Base-by-base conservation (phyloP, 2,329 filamentous ascomycete species). In the Aspergillus chevalieri region DNA sequence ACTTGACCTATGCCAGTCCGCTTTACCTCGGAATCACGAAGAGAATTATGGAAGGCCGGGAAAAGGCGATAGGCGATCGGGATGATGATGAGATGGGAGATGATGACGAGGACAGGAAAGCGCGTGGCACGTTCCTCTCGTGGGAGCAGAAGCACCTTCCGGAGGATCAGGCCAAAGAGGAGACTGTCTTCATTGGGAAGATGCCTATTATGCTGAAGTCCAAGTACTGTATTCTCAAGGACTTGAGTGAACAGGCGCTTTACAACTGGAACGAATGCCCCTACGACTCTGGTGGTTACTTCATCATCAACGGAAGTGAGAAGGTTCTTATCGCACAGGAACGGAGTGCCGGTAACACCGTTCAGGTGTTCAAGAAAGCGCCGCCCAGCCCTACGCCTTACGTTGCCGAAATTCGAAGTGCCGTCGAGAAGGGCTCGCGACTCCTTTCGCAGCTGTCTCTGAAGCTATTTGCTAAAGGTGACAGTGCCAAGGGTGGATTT, bases 301-400 rank as follows among this genome's bases (percentile, higher is more conserved):
- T 98, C 66, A 89, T 98, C 62, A 98, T 98, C 78, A 98, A 98
- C 74, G 93, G 93, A 41, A 95, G 89, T 71, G 93, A 98, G 68
- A 98, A 98, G 78, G 93, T 98, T 19, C 75, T 98, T 59, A 98
- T 98, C 62, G 93, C 93, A 1, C 93, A 98, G 69, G 93, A 98
- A 72, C 87, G 93, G 54, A 96, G 91, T 66, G 93, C 93, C 38
- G 93, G 92, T 65, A 98, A 98, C 66, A 98, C 97, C 51, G 93
- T 98, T 4, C 93, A 98, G 72, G 92, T 98, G 24, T 98, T 98
- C 82, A 92, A 95, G 74, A 98, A 98, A 76, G 89, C 92, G 0
- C 82, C 85, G 59, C 89, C 90, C n/a, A 92, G 89, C 57, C 87
- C 89, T 8, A 95, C 89, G 55, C 91, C 90, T 1, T 95, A 93